A percentile compares a stretch with the other conserved stretches of the same genome.
Conservation (phyloP, 371 early-diverging fungal species). For the Mortierella sp. region DNA sequence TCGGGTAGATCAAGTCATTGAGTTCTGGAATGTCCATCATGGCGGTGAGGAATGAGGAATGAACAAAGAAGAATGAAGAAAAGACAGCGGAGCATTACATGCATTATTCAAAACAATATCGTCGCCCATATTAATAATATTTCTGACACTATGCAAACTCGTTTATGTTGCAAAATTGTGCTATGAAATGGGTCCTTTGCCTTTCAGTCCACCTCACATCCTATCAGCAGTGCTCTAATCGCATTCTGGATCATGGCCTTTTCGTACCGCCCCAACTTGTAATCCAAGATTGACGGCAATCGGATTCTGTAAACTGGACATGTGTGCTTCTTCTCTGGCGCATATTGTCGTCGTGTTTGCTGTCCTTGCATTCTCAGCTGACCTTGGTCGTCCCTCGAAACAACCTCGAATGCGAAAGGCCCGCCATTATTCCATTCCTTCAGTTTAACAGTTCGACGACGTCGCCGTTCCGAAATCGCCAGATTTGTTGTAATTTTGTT, state of each 20-base stretch:
- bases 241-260: slow-evolving; percentile 15
- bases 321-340: slow-evolving; percentile 1
- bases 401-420: neutral
- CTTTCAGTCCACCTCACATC: slow-evolving; percentile 11
- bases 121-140: too few species aligned
- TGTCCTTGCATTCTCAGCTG: neutral
- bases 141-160: too few species aligned
- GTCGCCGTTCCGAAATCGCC: neutral
- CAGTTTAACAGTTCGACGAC: neutral
- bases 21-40: too few species aligned
- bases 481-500: neutral
- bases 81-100: too few species aligned
- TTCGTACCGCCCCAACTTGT: slow-evolving; percentile 11
- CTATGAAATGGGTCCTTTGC: neutral
- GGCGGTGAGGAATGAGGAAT: too few species aligned
- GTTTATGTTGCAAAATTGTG: too few species aligned
- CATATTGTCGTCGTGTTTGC: neutral
- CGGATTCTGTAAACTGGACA: neutral
- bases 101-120: too few species aligned
- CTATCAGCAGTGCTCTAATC: slow-evolving; percentile 12
- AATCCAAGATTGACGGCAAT: slow-evolving; percentile 6
- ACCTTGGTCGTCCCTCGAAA: neutral
- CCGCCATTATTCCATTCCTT: neutral
- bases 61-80: too few species aligned
- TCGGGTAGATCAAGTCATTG: too few species aligned